These are phyloP conservation scores for Fraxinus quadrangulata DNA, from an alignment of 257 asterid genomes.

Conservation along the genomic window DNA sequence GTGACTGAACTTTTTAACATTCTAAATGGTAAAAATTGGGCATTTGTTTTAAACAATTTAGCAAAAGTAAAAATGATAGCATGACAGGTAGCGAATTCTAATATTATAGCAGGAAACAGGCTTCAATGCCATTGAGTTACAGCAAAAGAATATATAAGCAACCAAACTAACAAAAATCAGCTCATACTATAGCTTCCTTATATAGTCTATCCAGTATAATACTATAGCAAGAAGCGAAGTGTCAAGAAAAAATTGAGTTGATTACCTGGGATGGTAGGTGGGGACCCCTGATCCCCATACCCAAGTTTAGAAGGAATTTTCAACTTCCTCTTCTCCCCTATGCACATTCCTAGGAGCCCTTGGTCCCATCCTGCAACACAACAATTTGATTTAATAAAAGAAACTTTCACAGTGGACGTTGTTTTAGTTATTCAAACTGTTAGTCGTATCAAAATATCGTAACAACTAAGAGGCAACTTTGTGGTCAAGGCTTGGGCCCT, in stretches of 20 bases:
- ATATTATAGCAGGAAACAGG: neutral
- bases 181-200: neutral
- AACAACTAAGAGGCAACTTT: neutral
- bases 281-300: slow-evolving; percentile 93
- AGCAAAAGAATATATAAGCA: neutral
- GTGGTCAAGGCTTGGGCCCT: neutral
- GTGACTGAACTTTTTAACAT: neutral
- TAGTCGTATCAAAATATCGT: neutral
- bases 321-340: slow-evolving; percentile 94
- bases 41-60: neutral
- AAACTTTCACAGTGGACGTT: neutral
- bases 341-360: slow-evolving; percentile 90
- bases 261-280: slow-evolving; percentile 96
- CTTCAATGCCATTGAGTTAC: neutral
- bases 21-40: neutral
- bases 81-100: neutral
- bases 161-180: neutral
- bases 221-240: neutral
- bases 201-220: neutral
- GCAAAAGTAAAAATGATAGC: neutral
- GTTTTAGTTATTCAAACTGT: neutral
- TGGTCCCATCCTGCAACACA: slow-evolving; percentile 94
- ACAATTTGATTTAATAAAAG: slow-evolving; percentile 19
- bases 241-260: neutral
- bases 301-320: slow-evolving; percentile 94